phyloP scores from a whole-genome alignment of 768 basidiomycete genomes.

The Russula emetica region DNA sequence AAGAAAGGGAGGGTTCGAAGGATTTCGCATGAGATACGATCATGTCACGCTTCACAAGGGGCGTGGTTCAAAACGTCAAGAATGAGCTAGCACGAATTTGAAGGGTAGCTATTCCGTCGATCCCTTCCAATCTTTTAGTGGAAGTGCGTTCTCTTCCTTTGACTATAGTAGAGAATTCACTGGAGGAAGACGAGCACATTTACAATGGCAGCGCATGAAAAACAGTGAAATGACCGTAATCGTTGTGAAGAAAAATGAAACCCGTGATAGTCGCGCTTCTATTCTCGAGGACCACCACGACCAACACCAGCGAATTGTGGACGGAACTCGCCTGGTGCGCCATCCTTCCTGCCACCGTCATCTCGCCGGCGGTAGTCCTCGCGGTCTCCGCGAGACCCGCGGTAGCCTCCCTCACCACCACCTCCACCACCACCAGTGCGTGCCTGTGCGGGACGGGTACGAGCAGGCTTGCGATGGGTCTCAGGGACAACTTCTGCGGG shows the following conservation, averaged over 20 bases:
- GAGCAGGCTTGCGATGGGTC: conserved; percentile 95
- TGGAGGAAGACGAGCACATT: neutral
- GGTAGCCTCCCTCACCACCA: conserved; percentile 79
- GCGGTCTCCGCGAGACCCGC: conserved; percentile 81
- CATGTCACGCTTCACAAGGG: neutral
- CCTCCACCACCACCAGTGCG: conserved; percentile 38
- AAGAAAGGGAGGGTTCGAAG: conserved; percentile 6
- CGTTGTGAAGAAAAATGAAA: neutral
- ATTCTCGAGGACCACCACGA: conserved; percentile 78
- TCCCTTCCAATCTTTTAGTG: neutral
- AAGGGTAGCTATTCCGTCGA: neutral
- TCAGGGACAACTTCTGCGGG: conserved; percentile 93
- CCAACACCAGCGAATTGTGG: conserved; percentile 88
- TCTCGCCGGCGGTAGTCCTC: conserved; percentile 63
- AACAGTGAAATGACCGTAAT: neutral
- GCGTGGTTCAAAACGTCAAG: neutral
- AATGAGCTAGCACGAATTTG: neutral
- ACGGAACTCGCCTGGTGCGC: conserved; percentile 83
- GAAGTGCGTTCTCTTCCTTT: neutral
- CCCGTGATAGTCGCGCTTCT: neutral
- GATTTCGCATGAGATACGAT: neutral
- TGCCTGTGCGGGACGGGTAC: conserved; percentile 75
- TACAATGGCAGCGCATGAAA: neutral
- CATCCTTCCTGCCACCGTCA: conserved; percentile 74
- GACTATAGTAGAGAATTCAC: neutral